phyloP scores from a whole-genome alignment of 2,329 filamentous ascomycete genomes.

The Trichophyton rubrum region DNA sequence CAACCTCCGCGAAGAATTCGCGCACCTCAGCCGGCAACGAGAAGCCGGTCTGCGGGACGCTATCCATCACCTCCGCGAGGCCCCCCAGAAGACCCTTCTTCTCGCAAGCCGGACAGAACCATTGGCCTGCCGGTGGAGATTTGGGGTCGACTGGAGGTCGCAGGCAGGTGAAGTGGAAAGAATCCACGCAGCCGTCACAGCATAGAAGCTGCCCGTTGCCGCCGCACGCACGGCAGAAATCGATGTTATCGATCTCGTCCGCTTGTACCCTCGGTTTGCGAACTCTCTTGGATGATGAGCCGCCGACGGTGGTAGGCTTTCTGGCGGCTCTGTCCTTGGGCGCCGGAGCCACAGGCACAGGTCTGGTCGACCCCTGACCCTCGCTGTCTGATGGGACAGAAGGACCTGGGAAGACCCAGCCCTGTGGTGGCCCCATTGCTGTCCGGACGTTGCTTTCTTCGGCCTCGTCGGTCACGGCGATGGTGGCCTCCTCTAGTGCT shows the following conservation, averaged over 20 bases:
- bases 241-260: conserved; percentile 56
- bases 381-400: conserved; percentile 6
- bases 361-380: background rate
- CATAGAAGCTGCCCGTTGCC: conserved; percentile 76
- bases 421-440: conserved; percentile 4
- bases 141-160: conserved; percentile 61
- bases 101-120: conserved; percentile 61
- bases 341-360: background rate
- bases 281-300: background rate
- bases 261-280: conserved; percentile 11
- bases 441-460: conserved; percentile 8
- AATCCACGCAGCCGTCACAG: conserved; percentile 81
- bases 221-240: conserved; percentile 77
- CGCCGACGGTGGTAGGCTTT: background rate
- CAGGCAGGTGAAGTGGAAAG: conserved; percentile 82
- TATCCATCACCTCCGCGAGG: conserved; percentile 53
- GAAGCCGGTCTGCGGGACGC: conserved; percentile 60
- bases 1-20: conserved; percentile 67
- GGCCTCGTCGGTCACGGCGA: conserved; percentile 4
- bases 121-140: conserved; percentile 55
- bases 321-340: conserved; percentile 2
- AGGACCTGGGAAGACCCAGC: background rate
- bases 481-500: conserved; percentile 12
- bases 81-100: conserved; percentile 48
- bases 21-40: conserved; percentile 58